Percentiles rank a stretch among this genome's conserved stretches.
Evolutionary conservation across 305 asterid genomes (phyloP).

Genomic region (Vinca major): DNA sequence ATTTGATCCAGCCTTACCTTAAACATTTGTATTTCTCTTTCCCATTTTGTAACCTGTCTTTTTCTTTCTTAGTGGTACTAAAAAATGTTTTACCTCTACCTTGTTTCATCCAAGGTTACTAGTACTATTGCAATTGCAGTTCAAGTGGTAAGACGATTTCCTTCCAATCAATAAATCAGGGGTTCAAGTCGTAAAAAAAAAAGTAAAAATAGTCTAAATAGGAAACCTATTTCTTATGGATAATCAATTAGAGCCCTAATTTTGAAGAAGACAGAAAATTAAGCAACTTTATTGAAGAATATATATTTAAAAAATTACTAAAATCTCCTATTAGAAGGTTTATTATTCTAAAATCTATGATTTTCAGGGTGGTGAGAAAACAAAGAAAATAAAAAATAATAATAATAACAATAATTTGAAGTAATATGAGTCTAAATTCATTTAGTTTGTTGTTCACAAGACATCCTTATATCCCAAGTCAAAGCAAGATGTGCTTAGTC

Average conservation of each 20-base stretch:
- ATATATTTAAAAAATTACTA: background rate
- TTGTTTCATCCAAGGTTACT: no score
- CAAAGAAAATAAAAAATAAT: background rate
- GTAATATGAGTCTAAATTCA: conserved; percentile 2
- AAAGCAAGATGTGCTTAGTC: conserved; percentile 16
- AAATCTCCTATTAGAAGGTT: background rate
- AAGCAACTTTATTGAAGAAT: background rate
- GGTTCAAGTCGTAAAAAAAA: no score
- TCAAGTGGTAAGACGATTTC: no score
- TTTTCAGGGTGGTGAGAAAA: background rate
- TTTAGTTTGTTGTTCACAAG: conserved; percentile 1
- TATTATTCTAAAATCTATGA: background rate
- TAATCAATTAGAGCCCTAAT: background rate
- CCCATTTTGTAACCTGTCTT: no score
- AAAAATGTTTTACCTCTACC: no score
- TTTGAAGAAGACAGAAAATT: background rate
- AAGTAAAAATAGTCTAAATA: no score
- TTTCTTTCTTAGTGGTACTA: no score
- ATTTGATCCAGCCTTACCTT: no score
- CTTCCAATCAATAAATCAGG: no score
- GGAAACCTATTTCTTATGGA: background rate
- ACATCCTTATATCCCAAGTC: conserved; percentile 18
- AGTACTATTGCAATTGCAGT: no score
- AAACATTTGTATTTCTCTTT: no score
- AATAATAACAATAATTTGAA: background rate